phyloP scores from a whole-genome alignment of 768 basidiomycete species.

The Termitomyces sp. region DNA sequence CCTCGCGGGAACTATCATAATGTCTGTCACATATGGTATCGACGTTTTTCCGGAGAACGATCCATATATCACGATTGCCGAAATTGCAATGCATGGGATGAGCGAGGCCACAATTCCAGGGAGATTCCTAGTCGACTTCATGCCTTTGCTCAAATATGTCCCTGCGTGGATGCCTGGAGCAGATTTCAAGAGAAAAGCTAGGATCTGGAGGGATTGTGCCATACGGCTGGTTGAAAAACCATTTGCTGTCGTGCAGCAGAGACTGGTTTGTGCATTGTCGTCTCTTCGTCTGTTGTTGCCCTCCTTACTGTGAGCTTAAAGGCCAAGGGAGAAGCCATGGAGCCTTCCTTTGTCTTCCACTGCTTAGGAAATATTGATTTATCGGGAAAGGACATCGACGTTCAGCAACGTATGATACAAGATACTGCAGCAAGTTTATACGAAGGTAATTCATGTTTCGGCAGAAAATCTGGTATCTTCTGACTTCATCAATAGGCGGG shows the following conservation, averaged over 20 bases:
- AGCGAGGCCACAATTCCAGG: conserved; percentile 22
- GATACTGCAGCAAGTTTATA: not conserved
- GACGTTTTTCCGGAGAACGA: conserved; percentile 25
- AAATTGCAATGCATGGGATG: conserved; percentile 23
- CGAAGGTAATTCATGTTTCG: not conserved
- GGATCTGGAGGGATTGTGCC: conserved; percentile 15
- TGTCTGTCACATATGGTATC: conserved; percentile 29
- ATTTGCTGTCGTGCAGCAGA: conserved; percentile 11
- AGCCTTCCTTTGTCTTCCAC: conserved; percentile 18
- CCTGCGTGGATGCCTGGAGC: conserved; percentile 31
- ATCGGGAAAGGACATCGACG: not conserved
- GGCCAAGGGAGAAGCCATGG: conserved; percentile 11
- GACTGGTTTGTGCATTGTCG: conserved; percentile 9
- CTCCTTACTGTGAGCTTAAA: not conserved
- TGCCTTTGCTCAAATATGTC: conserved; percentile 25
- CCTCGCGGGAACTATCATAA: conserved; percentile 19
- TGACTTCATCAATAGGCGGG: not conserved
- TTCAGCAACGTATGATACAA: not conserved
- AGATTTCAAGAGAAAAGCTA: conserved; percentile 27
- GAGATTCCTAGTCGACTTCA: conserved; percentile 25
- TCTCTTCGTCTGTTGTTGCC: too few species aligned
- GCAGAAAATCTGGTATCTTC: conserved; percentile 5
- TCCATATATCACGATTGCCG: conserved; percentile 26
- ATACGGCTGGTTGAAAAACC: conserved; percentile 18
- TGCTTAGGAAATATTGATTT: not conserved